phyloP scores from a whole-genome alignment of 345 rosid genomes.

The Eucalyptus sp. region DNA sequence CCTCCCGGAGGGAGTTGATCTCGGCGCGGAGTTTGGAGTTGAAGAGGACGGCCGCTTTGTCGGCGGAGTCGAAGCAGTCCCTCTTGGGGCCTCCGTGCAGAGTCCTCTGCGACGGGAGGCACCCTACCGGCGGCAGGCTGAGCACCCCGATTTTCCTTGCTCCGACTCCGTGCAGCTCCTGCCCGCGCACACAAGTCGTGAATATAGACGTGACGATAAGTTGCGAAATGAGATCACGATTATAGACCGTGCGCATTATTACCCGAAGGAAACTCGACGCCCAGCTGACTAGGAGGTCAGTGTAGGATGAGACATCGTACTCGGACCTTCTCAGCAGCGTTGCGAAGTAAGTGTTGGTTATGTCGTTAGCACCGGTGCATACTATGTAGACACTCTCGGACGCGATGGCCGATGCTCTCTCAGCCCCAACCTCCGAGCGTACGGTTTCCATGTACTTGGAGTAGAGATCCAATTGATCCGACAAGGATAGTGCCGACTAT shows the following conservation, averaged over 20 bases:
- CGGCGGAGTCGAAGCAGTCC: conserved; percentile 24
- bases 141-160: conserved; percentile 44
- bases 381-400: not conserved
- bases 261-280: conserved; percentile 11
- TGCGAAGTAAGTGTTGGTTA: conserved; percentile 2
- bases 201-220: not conserved
- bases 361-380: conserved; percentile 3
- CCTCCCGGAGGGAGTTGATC: conserved; percentile 8
- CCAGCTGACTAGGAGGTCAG: not conserved
- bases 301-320: conserved; percentile 1
- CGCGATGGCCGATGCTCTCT: not conserved
- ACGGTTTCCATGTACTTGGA: not conserved
- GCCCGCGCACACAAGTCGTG: not conserved
- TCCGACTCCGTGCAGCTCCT: conserved; percentile 48
- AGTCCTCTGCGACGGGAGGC: conserved; percentile 69
- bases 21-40: conserved; percentile 36
- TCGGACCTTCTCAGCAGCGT: not conserved
- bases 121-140: conserved; percentile 55
- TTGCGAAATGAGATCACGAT: not conserved
- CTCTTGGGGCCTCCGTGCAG: conserved; percentile 39
- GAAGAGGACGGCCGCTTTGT: conserved; percentile 40
- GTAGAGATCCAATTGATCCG: conserved; percentile 1
- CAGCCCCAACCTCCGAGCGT: not conserved
- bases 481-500: not conserved
- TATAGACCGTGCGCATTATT: not conserved